phyloP scores from a whole-genome alignment of 352 stramenopile species.

The Pythium plurisporium region DNA sequence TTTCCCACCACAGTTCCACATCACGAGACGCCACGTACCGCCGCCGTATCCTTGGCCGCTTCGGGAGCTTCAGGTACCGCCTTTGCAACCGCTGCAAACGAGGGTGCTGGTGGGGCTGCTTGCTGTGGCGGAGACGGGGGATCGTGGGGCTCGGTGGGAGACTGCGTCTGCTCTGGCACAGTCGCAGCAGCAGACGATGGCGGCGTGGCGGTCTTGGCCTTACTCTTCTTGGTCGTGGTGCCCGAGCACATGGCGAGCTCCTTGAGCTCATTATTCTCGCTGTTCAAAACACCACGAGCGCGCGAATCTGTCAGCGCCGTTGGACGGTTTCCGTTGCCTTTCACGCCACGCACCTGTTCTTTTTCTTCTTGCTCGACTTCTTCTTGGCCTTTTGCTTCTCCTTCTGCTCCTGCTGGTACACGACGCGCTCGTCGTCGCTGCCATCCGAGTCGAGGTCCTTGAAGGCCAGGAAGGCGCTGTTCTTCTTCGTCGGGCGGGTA shows the following conservation, averaged over 20 bases:
- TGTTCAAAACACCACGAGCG: constrained; percentile 18
- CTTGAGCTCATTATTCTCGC: constrained; percentile 62
- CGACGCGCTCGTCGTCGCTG: constrained; percentile 47
- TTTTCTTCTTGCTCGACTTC: constrained; percentile 75
- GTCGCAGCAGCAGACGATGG: neutral
- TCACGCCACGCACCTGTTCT: constrained; percentile 37
- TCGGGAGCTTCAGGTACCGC: neutral
- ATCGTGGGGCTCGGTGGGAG: neutral
- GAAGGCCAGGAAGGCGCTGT: constrained; percentile 70
- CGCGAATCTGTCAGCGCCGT: neutral
- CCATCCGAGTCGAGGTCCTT: constrained; percentile 48
- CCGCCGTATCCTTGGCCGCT: neutral
- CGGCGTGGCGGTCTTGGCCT: constrained; percentile 31
- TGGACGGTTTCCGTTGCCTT: neutral
- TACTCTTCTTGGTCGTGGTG: constrained; percentile 64
- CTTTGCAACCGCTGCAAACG: constrained; percentile 8
- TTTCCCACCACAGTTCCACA: neutral
- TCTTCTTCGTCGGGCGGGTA: constrained; percentile 35
- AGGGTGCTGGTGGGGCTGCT: neutral
- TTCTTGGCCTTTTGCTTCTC: constrained; percentile 67
- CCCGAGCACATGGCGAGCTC: constrained; percentile 64
- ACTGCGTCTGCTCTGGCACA: neutral
- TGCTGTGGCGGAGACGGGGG: neutral
- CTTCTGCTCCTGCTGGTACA: constrained; percentile 39
- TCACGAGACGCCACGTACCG: neutral